phyloP scores from a whole-genome alignment of 441 rosid genomes.

The Erysimum pusillum region DNA sequence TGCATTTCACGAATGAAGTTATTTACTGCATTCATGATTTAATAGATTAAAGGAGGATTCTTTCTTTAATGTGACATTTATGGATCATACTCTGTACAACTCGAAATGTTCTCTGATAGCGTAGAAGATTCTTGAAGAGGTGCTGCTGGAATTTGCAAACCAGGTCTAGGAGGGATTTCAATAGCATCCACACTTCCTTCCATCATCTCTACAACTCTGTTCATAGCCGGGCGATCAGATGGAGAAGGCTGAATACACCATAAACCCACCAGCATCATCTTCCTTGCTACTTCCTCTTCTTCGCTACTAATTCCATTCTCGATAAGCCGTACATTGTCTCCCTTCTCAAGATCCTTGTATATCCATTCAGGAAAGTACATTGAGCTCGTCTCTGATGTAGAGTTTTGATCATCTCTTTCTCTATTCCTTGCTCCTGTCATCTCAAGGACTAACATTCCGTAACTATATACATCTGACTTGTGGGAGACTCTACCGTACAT shows the following conservation, averaged over 20 bases:
- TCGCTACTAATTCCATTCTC: conserved; percentile 24
- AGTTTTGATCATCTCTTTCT: background rate
- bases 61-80: background rate
- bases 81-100: background rate
- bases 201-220: conserved; percentile 51
- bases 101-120: background rate
- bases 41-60: conserved; percentile 1
- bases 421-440: conserved; percentile 46
- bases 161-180: conserved; percentile 52
- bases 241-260: conserved; percentile 57
- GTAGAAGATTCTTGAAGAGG: conserved; percentile 1
- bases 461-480: conserved; percentile 54
- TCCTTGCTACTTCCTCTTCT: conserved; percentile 47
- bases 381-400: conserved; percentile 25
- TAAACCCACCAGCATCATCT: conserved; percentile 50
- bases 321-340: background rate
- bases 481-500: conserved; percentile 44
- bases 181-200: conserved; percentile 36
- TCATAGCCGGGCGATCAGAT: conserved; percentile 48
- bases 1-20: too few relatives aligned
- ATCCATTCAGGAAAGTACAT: conserved; percentile 47
- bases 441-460: conserved; percentile 50
- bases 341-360: conserved; percentile 37
- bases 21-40: too few relatives aligned
- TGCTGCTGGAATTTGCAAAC: conserved; percentile 29